phyloP scores from a whole-genome alignment of 176 grass and related monocot genomes.

The Sorghum bicolor region DNA sequence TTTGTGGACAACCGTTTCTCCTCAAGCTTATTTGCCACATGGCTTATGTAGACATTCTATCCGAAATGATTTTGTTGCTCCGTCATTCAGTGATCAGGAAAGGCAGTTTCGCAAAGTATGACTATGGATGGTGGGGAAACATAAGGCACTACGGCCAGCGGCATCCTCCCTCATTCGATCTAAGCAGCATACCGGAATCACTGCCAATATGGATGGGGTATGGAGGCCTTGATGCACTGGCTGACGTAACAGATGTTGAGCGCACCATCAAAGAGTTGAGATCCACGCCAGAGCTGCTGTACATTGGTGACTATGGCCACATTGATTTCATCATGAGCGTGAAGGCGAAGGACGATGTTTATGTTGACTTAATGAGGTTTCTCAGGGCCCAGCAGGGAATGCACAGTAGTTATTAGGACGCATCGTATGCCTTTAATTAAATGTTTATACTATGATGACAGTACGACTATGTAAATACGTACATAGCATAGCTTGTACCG shows the following conservation, averaged over 20 bases:
- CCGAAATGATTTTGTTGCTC: not conserved
- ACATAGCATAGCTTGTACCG: not conserved
- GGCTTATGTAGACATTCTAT: not conserved
- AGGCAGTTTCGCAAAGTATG: constrained; percentile 83
- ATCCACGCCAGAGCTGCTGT: constrained; percentile 61
- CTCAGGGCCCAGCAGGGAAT: constrained; percentile 43
- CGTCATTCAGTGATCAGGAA: constrained; percentile 74
- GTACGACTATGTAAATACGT: not conserved
- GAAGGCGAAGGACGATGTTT: constrained; percentile 78
- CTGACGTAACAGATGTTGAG: constrained; percentile 63
- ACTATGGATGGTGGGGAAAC: constrained; percentile 69
- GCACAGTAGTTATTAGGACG: constrained; percentile 59
- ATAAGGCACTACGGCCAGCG: constrained; percentile 46
- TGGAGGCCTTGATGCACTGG: constrained; percentile 78
- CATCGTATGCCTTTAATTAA: not conserved
- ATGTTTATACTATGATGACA: not conserved
- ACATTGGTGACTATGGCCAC: constrained; percentile 74
- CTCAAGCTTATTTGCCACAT: not conserved
- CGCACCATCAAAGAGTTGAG: constrained; percentile 62
- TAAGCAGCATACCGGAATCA: constrained; percentile 59
- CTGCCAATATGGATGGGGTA: constrained; percentile 88
- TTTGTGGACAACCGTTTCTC: not conserved
- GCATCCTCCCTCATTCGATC: constrained; percentile 53
- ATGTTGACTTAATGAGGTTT: constrained; percentile 64
- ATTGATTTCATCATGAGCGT: constrained; percentile 63